Conservation (phyloP, 768 basidiomycete genomes). For the Terana coerulea region DNA sequence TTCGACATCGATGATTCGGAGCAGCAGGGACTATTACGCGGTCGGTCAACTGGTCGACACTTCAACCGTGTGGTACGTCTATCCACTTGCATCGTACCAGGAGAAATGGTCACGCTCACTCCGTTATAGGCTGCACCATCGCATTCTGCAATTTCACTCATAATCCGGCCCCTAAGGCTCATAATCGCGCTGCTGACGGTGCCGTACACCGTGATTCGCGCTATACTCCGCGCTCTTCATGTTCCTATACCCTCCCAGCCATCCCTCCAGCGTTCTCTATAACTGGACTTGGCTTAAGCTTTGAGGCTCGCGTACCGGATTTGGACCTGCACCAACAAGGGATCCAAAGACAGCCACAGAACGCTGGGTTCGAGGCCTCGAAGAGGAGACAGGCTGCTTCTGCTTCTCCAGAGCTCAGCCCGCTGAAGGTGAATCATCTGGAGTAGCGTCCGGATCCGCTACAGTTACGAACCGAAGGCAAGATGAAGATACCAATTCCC, state of each 20-base stretch:
- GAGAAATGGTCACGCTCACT: neutral
- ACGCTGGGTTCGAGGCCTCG: conserved; percentile 74
- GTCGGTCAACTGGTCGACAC: conserved; percentile 17
- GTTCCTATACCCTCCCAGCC: conserved; percentile 56
- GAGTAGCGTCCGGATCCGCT: conserved; percentile 38
- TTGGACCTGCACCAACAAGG: conserved; percentile 22
- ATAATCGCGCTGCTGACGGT: conserved; percentile 49
- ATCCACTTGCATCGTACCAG: neutral
- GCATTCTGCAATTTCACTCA: conserved; percentile 17
- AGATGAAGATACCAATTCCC: conserved; percentile 34
- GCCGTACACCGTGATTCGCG: conserved; percentile 61
- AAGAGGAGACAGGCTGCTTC: conserved; percentile 81
- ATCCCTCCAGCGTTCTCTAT: conserved; percentile 38
- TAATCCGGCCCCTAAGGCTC: conserved; percentile 30
- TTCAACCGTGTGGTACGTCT: conserved; percentile 19
- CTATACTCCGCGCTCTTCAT: conserved; percentile 62
- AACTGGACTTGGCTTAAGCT: conserved; percentile 4
- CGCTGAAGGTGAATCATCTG: conserved; percentile 21
- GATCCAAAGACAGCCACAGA: conserved; percentile 58
- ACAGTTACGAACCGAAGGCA: conserved; percentile 35
- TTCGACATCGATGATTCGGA: conserved; percentile 54
- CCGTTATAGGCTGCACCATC: conserved; percentile 1
- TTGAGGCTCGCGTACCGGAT: conserved; percentile 38
- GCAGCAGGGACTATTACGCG: conserved; percentile 26
- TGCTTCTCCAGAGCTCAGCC: conserved; percentile 38